phyloP scores from a whole-genome alignment of 495 filamentous ascomycete species.

The Tricharina praecox region DNA sequence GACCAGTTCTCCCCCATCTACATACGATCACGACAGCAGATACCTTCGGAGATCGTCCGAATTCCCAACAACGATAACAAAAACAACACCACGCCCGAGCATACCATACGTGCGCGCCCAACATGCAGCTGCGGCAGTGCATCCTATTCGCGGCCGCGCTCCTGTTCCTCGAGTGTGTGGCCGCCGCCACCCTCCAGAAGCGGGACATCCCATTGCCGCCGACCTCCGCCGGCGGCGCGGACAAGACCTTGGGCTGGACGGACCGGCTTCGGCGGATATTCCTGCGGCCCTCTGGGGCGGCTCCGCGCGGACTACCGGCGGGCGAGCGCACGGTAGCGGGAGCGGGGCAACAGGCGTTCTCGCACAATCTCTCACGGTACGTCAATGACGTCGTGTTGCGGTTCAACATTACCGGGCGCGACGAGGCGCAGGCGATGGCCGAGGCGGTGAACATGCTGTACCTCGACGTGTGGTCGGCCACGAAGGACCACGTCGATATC shows the following conservation, averaged over 20 bases:
- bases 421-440: constrained; percentile 56
- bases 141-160: not conserved
- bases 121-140: not conserved
- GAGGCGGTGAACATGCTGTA: constrained; percentile 59
- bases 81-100: no score
- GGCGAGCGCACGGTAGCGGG: no score
- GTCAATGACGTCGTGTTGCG: constrained; percentile 70
- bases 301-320: no score
- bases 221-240: not conserved
- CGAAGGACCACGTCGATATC: constrained; percentile 71
- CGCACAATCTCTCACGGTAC: constrained; percentile 48
- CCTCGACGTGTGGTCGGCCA: constrained; percentile 81
- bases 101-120: no score
- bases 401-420: constrained; percentile 55
- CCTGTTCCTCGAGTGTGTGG: not conserved
- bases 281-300: no score
- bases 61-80: no score
- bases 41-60: no score
- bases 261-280: not conserved
- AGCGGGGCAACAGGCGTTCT: no score
- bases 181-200: not conserved
- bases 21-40: no score
- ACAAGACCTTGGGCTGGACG: no score
- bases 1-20: no score
- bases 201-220: not conserved